Evolutionary conservation across 1,284 basidiomycete genomes (phyloP), one percentile per base, ranked within the genome.

Genomic region (Sporisorium iseilematis-ciliati): DNA sequence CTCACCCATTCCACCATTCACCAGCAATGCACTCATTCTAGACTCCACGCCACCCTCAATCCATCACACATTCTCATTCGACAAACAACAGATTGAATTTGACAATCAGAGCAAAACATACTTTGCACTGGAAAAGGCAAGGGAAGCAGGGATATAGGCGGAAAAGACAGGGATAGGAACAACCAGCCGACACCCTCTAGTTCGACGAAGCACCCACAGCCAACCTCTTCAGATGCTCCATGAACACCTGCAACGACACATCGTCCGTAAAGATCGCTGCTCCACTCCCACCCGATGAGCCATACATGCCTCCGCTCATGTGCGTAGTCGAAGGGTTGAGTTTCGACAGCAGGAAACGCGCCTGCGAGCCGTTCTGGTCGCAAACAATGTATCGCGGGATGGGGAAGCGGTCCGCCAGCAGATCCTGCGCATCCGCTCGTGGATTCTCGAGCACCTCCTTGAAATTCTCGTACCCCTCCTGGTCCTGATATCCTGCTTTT

Each of bases 231-330:
- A 87, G 79, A 69, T 87, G 86, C 76, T 87, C 86, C 85, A 87
- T 84, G 57, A 86, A 86, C 45, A 86, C 85, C 74, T 85, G 85
- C 45, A 86, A 57, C 50, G 75, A 78, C 68, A 99, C 96, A 86
- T 99, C 97, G 86, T 99, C 97, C 58, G 97, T 99, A 86, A 98
- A 97, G 87, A 99, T 98, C 18, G 95, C 94, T 85, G 94, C 92
- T 4, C 95, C 96, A 1, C 77, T 76, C 10, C 60, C 77, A 7
- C 74, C 77, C 3, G 53, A 33, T 8, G 89, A 86, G 46, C 89
- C 89, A 35, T 90, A 84, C 68, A 84, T 81, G 12, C 83, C 83
- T 23, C 91, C 90, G 23, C 91, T 92, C 91, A 97, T 95, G 86
- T 99, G 96, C 57, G 96, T 99, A 57, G 96, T 99, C 61, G 93